A percentile compares a stretch with the other conserved stretches of the same genome.
Conservation (phyloP, 305 asterid species). For the Striga hermonthica region DNA sequence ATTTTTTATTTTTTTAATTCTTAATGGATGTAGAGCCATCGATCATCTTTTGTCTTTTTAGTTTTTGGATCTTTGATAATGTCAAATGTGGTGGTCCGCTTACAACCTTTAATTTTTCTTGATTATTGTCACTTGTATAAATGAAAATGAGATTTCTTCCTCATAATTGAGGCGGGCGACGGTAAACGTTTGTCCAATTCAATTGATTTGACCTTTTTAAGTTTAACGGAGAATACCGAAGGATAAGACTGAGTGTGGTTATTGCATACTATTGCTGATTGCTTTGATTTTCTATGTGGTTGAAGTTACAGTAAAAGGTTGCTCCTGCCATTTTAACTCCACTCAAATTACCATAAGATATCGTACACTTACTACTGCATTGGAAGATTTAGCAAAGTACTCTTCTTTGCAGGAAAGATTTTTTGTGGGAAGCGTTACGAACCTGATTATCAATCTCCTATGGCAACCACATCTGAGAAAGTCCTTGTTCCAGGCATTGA, state of each 20-base stretch:
- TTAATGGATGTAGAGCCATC: conserved; percentile 18
- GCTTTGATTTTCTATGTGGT: conserved; percentile 18
- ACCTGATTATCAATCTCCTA: conserved; percentile 51
- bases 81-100: conserved; percentile 3
- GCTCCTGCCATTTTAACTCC: conserved; percentile 8
- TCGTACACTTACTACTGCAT: conserved; percentile 1
- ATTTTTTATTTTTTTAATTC: neutral
- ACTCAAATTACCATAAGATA: neutral
- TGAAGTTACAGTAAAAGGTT: conserved; percentile 6
- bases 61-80: conserved; percentile 12
- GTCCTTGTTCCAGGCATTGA: conserved; percentile 78
- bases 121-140: neutral
- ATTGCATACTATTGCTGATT: neutral
- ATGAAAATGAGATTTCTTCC: conserved; percentile 9
- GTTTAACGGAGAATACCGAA: no score
- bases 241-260: no score
- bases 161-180: neutral
- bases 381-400: conserved; percentile 28
- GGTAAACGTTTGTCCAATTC: no score
- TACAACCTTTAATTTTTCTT: neutral
- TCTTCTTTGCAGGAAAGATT: conserved; percentile 62
- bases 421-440: conserved; percentile 54
- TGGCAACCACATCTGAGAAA: conserved; percentile 67
- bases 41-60: conserved; percentile 1
- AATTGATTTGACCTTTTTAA: no score